phyloP scores from a whole-genome alignment of 352 stramenopile genomes.

The Aphanomyces stellatus region DNA sequence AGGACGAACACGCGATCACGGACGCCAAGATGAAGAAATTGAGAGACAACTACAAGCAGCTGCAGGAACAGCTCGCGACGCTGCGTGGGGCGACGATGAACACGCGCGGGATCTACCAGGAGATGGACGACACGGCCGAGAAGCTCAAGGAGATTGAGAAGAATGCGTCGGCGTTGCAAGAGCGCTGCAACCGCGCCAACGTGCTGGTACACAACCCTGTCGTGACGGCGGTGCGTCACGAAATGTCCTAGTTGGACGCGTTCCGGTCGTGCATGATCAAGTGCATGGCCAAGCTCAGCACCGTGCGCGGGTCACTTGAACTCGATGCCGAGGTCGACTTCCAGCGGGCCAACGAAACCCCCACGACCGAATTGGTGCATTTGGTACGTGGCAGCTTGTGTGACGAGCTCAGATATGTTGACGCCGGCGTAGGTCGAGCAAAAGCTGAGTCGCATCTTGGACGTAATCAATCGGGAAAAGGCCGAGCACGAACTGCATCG shows the following conservation, averaged over 20 bases:
- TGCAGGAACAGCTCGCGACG: slow-evolving; percentile 52
- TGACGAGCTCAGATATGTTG: neutral
- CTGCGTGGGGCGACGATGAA: slow-evolving; percentile 63
- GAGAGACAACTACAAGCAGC: slow-evolving; percentile 63
- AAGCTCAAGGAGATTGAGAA: slow-evolving; percentile 81
- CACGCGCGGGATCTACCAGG: slow-evolving; percentile 75
- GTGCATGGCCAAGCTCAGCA: slow-evolving; percentile 63
- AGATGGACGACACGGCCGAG: slow-evolving; percentile 76
- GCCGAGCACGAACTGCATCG: slow-evolving; percentile 72
- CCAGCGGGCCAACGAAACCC: slow-evolving; percentile 51
- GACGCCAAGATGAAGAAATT: slow-evolving; percentile 70
- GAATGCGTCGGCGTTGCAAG: slow-evolving; percentile 48
- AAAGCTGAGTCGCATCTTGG: slow-evolving; percentile 70
- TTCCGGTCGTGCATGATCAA: slow-evolving; percentile 80
- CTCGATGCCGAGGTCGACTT: slow-evolving; percentile 69
- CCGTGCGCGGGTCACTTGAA: slow-evolving; percentile 59
- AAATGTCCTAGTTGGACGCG: slow-evolving; percentile 31
- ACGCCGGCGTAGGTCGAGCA: slow-evolving; percentile 50
- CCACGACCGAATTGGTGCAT: slow-evolving; percentile 61
- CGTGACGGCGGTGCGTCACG: neutral
- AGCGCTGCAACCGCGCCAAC: slow-evolving; percentile 66
- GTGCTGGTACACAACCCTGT: slow-evolving; percentile 37
- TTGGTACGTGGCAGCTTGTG: slow-evolving; percentile 24
- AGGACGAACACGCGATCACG: slow-evolving; percentile 65
- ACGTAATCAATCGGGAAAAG: slow-evolving; percentile 78